Evolutionary conservation across 768 basidiomycete species (phyloP).

Genomic region (Leccinum olivaceopallidum): DNA sequence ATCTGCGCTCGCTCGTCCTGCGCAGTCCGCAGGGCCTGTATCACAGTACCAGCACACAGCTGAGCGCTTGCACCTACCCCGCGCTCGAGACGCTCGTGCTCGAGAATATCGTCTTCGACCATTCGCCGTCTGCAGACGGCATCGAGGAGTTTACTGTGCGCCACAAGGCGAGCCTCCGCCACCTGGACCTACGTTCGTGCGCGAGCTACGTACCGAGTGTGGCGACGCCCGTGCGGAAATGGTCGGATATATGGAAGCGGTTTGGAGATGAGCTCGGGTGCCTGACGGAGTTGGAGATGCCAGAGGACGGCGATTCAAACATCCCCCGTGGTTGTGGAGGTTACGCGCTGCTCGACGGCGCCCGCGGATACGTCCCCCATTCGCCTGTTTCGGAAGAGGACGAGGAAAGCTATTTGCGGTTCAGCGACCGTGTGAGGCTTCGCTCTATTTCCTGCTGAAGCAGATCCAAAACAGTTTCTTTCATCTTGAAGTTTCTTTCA

Average conservation of each 20-base stretch:
- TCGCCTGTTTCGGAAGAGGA: conserved; percentile 15
- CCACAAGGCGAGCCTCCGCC: conserved; percentile 28
- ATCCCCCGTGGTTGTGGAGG: conserved; percentile 10
- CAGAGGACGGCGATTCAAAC: neutral
- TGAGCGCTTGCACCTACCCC: conserved; percentile 25
- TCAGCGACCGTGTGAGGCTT: conserved; percentile 14
- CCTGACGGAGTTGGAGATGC: conserved; percentile 24
- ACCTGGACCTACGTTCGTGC: conserved; percentile 28
- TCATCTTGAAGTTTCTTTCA: neutral
- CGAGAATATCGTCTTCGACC: conserved; percentile 33
- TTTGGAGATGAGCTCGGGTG: conserved; percentile 23
- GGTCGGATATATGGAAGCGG: conserved; percentile 30
- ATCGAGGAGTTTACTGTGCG: conserved; percentile 34
- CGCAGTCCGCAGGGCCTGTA: conserved; percentile 32
- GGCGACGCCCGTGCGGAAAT: conserved; percentile 21
- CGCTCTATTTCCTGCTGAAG: conserved; percentile 3
- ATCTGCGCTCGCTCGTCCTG: conserved; percentile 24
- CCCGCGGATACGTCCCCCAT: conserved; percentile 26
- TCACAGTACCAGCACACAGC: conserved; percentile 27
- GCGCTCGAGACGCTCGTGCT: conserved; percentile 29
- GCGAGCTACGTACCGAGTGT: conserved; percentile 26
- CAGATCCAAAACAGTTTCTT: neutral
- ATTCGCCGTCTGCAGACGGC: conserved; percentile 17
- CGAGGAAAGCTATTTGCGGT: conserved; percentile 5
- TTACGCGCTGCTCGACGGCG: conserved; percentile 26